These are phyloP conservation scores for Metarhizium robertsii DNA, from an alignment of 2,329 filamentous ascomycete species.

Conservation along the genomic window DNA sequence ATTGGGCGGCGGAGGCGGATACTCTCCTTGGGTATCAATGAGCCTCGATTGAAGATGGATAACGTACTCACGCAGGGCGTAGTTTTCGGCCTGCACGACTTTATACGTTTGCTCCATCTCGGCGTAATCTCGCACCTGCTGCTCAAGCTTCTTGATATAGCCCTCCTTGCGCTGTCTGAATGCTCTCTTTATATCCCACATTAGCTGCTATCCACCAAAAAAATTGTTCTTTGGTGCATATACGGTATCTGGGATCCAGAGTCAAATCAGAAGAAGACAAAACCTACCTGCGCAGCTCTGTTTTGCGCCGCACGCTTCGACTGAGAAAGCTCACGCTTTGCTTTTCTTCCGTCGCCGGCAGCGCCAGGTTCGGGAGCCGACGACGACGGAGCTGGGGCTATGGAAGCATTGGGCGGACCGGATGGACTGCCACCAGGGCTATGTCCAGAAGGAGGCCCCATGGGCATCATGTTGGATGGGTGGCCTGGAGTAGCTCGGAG, in stretches of 20 bases:
- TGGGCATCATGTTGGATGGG: slow-evolving; percentile 28
- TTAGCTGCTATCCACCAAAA: not conserved
- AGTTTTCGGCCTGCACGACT: slow-evolving; percentile 78
- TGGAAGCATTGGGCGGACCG: slow-evolving; percentile 15
- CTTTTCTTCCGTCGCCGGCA: slow-evolving; percentile 54
- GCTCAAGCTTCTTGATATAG: slow-evolving; percentile 95
- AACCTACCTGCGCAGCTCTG: slow-evolving; percentile 78
- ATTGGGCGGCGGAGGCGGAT: slow-evolving; percentile 73
- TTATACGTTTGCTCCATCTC: slow-evolving; percentile 71
- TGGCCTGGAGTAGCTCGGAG: slow-evolving; percentile 26
- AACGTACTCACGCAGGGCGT: slow-evolving; percentile 83
- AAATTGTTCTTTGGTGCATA: not conserved
- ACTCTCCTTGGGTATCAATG: slow-evolving; percentile 73
- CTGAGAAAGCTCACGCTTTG: slow-evolving; percentile 84
- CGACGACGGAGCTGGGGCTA: slow-evolving; percentile 22
- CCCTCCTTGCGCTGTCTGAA: slow-evolving; percentile 97
- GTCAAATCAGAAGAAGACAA: not conserved
- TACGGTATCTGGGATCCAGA: not conserved
- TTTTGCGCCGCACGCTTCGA: slow-evolving; percentile 97
- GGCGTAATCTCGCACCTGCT: slow-evolving; percentile 76
- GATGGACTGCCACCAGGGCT: slow-evolving; percentile 19
- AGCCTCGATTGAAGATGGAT: slow-evolving; percentile 81
- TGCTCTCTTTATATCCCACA: slow-evolving; percentile 54
- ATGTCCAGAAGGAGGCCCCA: slow-evolving; percentile 23
- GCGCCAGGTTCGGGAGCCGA: slow-evolving; percentile 17